Evolutionary conservation across 345 rosid species (phyloP).

Genomic region (Angophora floribunda): DNA sequence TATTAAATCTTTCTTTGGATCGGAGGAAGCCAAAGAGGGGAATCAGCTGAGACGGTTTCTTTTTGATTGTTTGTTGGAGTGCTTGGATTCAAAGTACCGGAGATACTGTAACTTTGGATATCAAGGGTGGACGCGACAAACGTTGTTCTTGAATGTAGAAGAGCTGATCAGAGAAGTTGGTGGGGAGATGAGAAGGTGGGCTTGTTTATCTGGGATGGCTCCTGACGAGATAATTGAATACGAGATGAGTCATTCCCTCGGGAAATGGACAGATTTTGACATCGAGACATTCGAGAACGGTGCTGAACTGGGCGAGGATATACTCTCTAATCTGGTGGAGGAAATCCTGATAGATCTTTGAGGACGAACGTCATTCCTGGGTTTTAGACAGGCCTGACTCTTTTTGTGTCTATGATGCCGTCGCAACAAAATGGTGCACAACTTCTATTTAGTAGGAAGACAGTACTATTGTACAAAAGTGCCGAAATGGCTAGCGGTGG

Average conservation of each 20-base stretch:
- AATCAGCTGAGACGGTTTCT: constrained; percentile 39
- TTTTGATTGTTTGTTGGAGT: constrained; percentile 63
- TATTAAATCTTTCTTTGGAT: constrained; percentile 19
- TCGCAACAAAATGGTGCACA: not conserved
- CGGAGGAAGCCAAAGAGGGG: constrained; percentile 20
- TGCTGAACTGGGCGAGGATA: constrained; percentile 42
- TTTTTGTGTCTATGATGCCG: not conserved
- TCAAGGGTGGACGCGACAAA: constrained; percentile 31
- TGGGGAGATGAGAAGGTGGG: constrained; percentile 60
- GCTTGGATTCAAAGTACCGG: constrained; percentile 39
- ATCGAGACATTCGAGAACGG: constrained; percentile 49
- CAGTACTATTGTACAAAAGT: not conserved
- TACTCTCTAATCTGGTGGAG: constrained; percentile 41
- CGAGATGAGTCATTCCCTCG: constrained; percentile 53
- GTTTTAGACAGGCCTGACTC: not conserved
- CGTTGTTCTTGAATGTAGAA: constrained; percentile 14
- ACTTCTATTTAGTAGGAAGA: not conserved
- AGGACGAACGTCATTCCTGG: not conserved
- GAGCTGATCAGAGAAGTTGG: constrained; percentile 43
- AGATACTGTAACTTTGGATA: constrained; percentile 30
- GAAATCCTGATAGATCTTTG: constrained; percentile 44
- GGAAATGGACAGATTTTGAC: constrained; percentile 69
- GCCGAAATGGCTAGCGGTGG: not conserved
- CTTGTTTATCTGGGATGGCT: constrained; percentile 20
- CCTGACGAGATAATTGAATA: constrained; percentile 50